A percentile compares a stretch with the other conserved stretches of the same genome.
phyloP scores from a whole-genome alignment of 1,284 basidiomycete species.

The Ceratobasidium sp. region DNA sequence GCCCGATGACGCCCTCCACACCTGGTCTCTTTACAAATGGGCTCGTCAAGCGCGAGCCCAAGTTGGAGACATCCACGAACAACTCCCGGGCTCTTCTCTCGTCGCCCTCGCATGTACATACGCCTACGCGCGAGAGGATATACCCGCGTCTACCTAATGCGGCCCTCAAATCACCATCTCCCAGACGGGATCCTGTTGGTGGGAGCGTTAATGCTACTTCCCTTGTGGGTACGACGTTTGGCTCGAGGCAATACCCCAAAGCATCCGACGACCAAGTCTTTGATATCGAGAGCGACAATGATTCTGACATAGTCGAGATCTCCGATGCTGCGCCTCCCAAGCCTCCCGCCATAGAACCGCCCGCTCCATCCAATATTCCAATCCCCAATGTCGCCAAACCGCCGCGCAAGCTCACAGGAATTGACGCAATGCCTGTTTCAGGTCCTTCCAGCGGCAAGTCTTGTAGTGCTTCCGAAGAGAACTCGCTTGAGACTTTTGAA shows the following conservation, averaged over 20 bases:
- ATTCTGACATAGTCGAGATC: slow-evolving; percentile 26
- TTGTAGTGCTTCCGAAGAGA: background rate
- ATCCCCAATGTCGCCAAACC: slow-evolving; percentile 13
- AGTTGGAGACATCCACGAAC: background rate
- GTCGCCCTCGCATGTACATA: slow-evolving; percentile 9
- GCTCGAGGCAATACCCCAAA: background rate
- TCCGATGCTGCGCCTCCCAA: background rate
- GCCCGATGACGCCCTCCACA: slow-evolving; percentile 36
- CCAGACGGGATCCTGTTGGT: background rate
- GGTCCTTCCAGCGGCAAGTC: background rate
- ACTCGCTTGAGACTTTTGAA: background rate
- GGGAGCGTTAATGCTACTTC: background rate
- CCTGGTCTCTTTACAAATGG: slow-evolving; percentile 13
- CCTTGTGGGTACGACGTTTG: background rate
- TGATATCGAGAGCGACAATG: slow-evolving; percentile 34
- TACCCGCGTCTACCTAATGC: slow-evolving; percentile 28
- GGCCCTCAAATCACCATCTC: slow-evolving; percentile 23
- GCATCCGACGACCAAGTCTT: slow-evolving; percentile 6
- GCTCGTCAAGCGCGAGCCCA: slow-evolving; percentile 3
- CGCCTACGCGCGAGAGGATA: slow-evolving; percentile 34
- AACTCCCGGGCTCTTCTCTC: slow-evolving; percentile 20
- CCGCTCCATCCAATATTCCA: background rate
- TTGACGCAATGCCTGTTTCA: slow-evolving; percentile 30
- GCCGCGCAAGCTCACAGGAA: slow-evolving; percentile 11
- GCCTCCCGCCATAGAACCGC: background rate